phyloP scores from a whole-genome alignment of 192 early-diverging fungal genomes.

The Phlyctochytrium bullatum region DNA sequence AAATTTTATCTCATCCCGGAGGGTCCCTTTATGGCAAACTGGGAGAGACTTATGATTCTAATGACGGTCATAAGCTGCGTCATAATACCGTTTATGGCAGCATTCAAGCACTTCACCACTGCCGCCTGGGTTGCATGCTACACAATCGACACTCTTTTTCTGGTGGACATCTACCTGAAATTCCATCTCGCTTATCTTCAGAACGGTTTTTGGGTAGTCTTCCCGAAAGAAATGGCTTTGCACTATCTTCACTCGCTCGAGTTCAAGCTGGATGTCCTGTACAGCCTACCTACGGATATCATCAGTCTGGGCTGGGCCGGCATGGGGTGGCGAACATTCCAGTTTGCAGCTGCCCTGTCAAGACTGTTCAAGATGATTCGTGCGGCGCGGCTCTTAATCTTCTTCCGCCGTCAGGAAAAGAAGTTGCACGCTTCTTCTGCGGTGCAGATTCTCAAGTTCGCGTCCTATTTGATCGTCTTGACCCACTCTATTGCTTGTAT shows the following conservation, averaged over 20 bases:
- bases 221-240: slow-evolving; percentile 53
- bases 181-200: slow-evolving; percentile 53
- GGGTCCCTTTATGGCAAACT: slow-evolving; percentile 32
- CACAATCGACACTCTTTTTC: slow-evolving; percentile 40
- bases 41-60: slow-evolving; percentile 44
- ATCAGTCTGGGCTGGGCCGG: slow-evolving; percentile 40
- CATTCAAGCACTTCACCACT: slow-evolving; percentile 40
- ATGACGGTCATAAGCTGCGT: slow-evolving; percentile 40
- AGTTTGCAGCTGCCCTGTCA: slow-evolving; percentile 27
- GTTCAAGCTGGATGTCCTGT: slow-evolving; percentile 45
- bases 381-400: slow-evolving; percentile 34
- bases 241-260: slow-evolving; percentile 41
- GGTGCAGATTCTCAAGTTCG: slow-evolving; percentile 46
- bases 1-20: slow-evolving; percentile 53
- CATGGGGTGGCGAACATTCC: slow-evolving; percentile 8
- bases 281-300: slow-evolving; percentile 45
- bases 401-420: slow-evolving; percentile 40
- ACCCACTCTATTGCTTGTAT: slow-evolving; percentile 43
- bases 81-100: slow-evolving; percentile 47
- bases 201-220: slow-evolving; percentile 53
- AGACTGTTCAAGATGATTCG: slow-evolving; percentile 44
- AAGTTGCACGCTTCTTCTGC: slow-evolving; percentile 45
- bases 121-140: slow-evolving; percentile 38
- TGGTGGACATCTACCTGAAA: slow-evolving; percentile 50
- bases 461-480: slow-evolving; percentile 34